Evolutionary conservation across 192 early-diverging fungal species (phyloP).

Genomic region (Gonapodya prolifera): DNA sequence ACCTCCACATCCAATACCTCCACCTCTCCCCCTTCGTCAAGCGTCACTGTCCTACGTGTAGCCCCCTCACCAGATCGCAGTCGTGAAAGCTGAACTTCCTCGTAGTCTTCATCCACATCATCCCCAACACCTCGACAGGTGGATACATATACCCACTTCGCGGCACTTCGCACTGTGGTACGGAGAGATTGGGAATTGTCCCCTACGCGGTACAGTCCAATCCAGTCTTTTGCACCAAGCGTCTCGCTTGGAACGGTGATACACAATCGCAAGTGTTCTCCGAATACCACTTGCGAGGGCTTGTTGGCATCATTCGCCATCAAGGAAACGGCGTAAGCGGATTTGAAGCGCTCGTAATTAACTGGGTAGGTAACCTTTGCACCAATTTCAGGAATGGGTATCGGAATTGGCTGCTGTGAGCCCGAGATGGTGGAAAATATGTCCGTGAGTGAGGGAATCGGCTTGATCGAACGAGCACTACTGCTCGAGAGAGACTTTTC

Average conservation of each 20-base stretch:
- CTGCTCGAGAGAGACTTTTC: no score
- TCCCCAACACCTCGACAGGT: no score
- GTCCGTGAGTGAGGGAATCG: no score
- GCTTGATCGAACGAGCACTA: no score
- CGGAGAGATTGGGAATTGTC: not conserved
- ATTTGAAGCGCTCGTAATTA: not conserved
- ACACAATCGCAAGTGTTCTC: not conserved
- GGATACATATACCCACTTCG: conserved; percentile 26
- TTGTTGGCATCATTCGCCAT: not conserved
- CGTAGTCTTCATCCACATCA: no score
- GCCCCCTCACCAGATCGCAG: no score
- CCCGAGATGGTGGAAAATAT: no score
- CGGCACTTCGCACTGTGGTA: not conserved
- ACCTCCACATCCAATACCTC: not conserved
- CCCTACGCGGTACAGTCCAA: not conserved
- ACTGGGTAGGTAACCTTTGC: not conserved
- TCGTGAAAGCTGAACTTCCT: no score
- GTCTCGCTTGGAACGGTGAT: not conserved
- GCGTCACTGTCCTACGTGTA: no score
- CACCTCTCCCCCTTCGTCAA: conserved; percentile 6
- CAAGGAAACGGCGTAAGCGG: not conserved
- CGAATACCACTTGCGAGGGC: not conserved
- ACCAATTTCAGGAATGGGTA: not conserved
- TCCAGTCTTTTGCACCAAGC: no score
- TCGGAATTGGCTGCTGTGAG: not conserved